Percentiles rank a stretch among this genome's conserved stretches.
These are phyloP conservation scores for Batkoa obscura DNA, from an alignment of 371 early-diverging fungal species.

Conservation along the genomic window DNA sequence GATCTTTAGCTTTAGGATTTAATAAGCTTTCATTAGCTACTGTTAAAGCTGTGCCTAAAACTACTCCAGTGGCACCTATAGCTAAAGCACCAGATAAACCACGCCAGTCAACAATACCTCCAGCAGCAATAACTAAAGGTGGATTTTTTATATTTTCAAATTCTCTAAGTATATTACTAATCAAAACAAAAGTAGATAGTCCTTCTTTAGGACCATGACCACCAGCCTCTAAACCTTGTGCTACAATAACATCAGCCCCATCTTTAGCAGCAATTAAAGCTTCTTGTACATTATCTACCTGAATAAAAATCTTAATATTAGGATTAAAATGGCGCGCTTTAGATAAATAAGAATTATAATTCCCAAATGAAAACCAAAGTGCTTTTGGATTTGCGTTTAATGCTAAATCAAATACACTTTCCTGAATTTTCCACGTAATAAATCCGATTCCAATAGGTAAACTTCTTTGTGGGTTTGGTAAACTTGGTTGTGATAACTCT, in stretches of 20 bases:
- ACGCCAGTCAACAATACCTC: conserved; percentile 54
- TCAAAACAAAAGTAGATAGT: conserved; percentile 10
- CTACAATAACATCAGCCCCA: conserved; percentile 16
- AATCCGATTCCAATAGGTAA: conserved; percentile 16
- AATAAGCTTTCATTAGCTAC: conserved; percentile 3
- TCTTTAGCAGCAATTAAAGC: conserved; percentile 14
- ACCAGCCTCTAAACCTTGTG: conserved; percentile 20
- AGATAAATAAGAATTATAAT: conserved; percentile 13
- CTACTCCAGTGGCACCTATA: conserved; percentile 40
- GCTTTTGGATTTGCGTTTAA: conserved; percentile 15
- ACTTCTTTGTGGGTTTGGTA: neutral
- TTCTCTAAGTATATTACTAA: conserved; percentile 11
- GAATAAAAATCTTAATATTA: conserved; percentile 15
- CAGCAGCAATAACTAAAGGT: conserved; percentile 53
- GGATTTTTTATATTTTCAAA: conserved; percentile 3
- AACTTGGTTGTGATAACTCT: neutral
- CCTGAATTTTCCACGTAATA: conserved; percentile 15
- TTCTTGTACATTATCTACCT: conserved; percentile 15
- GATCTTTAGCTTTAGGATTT: conserved; percentile 2
- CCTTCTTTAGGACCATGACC: conserved; percentile 16
- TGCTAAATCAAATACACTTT: conserved; percentile 8
- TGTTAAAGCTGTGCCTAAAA: conserved; percentile 13
- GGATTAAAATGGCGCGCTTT: conserved; percentile 12
- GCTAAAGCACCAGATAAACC: conserved; percentile 53
- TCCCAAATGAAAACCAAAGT: conserved; percentile 21